These are phyloP conservation scores for Apiospora kogelbergensis DNA, from an alignment of 2,329 filamentous ascomycete species.

Conservation along the genomic window DNA sequence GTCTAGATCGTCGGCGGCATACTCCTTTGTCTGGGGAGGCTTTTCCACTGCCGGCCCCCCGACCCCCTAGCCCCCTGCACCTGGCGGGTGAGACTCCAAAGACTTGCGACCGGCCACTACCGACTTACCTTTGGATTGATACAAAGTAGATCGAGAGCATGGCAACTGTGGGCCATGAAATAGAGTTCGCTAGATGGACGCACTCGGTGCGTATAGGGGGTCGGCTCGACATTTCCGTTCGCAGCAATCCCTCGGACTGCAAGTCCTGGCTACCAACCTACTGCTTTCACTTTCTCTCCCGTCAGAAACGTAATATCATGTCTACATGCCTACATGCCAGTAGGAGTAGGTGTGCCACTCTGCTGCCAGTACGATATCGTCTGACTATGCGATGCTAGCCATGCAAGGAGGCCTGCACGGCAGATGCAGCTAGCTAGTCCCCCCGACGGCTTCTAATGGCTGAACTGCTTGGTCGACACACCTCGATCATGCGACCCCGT, in stretches of 20 bases:
- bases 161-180: not conserved
- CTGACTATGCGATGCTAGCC: not conserved
- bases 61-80: not conserved
- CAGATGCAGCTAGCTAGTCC: not conserved
- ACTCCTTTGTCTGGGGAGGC: not conserved
- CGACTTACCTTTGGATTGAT: not conserved
- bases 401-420: not conserved
- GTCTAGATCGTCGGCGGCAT: constrained; percentile 1
- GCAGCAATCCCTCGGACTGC: not conserved
- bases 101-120: not conserved
- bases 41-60: not conserved
- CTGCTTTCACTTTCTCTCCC: not conserved
- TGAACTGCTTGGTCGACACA: not conserved
- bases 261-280: not conserved
- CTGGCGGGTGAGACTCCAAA: not conserved
- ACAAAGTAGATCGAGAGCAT: not conserved
- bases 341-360: not conserved
- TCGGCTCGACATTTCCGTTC: not conserved
- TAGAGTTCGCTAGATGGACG: not conserved
- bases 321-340: not conserved
- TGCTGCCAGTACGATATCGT: not conserved
- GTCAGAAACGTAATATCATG: not conserved
- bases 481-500: not conserved
- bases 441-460: not conserved
- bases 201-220: not conserved